Percentiles rank a stretch among this genome's conserved stretches.
These are phyloP conservation scores for Somion occarium DNA, from an alignment of 1,284 basidiomycete genomes.

Conservation along the genomic window DNA sequence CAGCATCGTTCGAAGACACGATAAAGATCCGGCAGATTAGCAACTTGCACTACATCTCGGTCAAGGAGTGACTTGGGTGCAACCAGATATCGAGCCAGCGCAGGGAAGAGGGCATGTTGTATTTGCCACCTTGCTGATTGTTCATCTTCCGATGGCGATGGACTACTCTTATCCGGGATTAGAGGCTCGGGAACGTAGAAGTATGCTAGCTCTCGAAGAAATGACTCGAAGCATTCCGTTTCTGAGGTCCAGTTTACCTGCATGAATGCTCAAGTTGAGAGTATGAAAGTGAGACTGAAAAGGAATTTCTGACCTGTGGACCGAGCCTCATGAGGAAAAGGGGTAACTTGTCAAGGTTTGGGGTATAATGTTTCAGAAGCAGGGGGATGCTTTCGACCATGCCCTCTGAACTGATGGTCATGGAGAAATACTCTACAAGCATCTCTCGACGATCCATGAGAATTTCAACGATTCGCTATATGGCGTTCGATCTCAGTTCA, in stretches of 20 bases:
- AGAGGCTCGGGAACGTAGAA: constrained; percentile 77
- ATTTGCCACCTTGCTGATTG: constrained; percentile 78
- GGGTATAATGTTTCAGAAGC: constrained; percentile 80
- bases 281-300: constrained; percentile 3
- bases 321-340: constrained; percentile 83
- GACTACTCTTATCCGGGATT: constrained; percentile 12
- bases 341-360: constrained; percentile 83
- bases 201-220: constrained; percentile 86
- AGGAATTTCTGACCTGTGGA: constrained; percentile 58
- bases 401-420: constrained; percentile 64
- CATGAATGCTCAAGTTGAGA: constrained; percentile 16
- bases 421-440: constrained; percentile 90
- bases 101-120: constrained; percentile 84
- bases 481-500: neutral
- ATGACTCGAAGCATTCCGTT: constrained; percentile 78
- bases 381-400: constrained; percentile 74
- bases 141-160: constrained; percentile 22
- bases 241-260: constrained; percentile 90
- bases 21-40: constrained; percentile 84
- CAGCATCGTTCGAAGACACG: constrained; percentile 88
- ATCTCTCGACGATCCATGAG: constrained; percentile 70
- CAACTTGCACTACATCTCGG: constrained; percentile 79
- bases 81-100: constrained; percentile 69
- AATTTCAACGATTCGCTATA: constrained; percentile 56
- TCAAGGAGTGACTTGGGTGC: constrained; percentile 70